These are phyloP conservation scores for Saitozyma podzolica DNA, from an alignment of 768 basidiomycete species.

Conservation along the genomic window DNA sequence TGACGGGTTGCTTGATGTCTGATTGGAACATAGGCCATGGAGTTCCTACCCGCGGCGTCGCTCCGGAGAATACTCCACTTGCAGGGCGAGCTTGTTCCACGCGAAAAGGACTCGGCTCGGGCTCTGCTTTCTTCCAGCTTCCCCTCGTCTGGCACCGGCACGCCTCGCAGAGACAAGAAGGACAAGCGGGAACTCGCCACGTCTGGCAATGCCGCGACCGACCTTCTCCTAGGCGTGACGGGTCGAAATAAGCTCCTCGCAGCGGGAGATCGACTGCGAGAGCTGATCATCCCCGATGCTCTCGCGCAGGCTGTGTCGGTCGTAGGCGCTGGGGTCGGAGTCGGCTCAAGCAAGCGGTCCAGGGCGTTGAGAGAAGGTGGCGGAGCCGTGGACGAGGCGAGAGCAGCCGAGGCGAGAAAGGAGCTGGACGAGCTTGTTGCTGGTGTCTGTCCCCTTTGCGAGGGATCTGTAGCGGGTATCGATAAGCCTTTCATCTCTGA, in stretches of 20 bases:
- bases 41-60: constrained; percentile 76
- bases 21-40: constrained; percentile 68
- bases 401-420: constrained; percentile 69
- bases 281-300: constrained; percentile 91
- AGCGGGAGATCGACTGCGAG: constrained; percentile 83
- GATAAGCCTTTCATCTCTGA: constrained; percentile 79
- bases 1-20: neutral
- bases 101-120: constrained; percentile 52
- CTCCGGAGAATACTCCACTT: constrained; percentile 82
- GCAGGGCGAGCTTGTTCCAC: constrained; percentile 74
- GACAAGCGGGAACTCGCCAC: constrained; percentile 13
- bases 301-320: constrained; percentile 75
- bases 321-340: constrained; percentile 61
- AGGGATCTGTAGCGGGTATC: constrained; percentile 74
- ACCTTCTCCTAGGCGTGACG: constrained; percentile 44
- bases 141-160: constrained; percentile 1
- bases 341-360: constrained; percentile 49
- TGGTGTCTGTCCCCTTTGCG: constrained; percentile 88
- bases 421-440: constrained; percentile 89
- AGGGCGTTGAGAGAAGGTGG: constrained; percentile 36
- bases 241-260: constrained; percentile 67
- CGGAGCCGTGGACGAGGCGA: constrained; percentile 58
- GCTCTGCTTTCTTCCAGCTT: constrained; percentile 38
- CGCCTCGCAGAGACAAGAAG: constrained; percentile 11
- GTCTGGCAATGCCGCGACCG: constrained; percentile 40